phyloP scores from a whole-genome alignment of 2,329 filamentous ascomycete genomes.

The Exophiala oligosperma region DNA sequence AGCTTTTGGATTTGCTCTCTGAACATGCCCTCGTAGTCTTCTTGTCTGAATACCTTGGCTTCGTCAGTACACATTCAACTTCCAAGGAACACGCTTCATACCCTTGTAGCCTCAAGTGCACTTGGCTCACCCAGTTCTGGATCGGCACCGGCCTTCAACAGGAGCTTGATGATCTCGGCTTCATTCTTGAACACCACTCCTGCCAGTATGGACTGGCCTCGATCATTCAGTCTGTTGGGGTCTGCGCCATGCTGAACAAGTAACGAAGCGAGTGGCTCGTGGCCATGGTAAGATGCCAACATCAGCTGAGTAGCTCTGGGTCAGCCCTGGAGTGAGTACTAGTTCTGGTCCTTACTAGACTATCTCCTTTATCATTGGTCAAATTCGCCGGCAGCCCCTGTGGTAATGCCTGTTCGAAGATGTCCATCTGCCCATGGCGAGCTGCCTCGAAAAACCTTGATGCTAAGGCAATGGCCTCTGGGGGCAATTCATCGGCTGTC shows the following conservation, averaged over 20 bases:
- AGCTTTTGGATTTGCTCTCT: slow-evolving; percentile 26
- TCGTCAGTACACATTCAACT: background rate
- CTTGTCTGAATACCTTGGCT: slow-evolving; percentile 27
- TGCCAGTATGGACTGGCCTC: slow-evolving; percentile 67
- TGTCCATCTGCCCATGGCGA: slow-evolving; percentile 56
- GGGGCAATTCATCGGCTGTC: slow-evolving; percentile 47
- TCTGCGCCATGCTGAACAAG: slow-evolving; percentile 65
- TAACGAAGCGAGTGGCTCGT: slow-evolving; percentile 60
- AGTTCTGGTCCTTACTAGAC: slow-evolving; percentile 50
- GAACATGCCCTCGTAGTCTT: slow-evolving; percentile 26
- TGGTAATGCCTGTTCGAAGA: slow-evolving; percentile 63
- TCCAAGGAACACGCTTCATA: background rate
- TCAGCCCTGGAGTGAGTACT: background rate
- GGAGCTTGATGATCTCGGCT: slow-evolving; percentile 60
- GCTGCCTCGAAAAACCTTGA: slow-evolving; percentile 67
- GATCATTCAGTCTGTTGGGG: slow-evolving; percentile 66
- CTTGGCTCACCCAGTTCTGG: slow-evolving; percentile 28
- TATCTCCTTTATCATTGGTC: slow-evolving; percentile 73
- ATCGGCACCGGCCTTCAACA: slow-evolving; percentile 39
- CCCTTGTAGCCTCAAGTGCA: slow-evolving; percentile 27
- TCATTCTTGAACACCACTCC: slow-evolving; percentile 74
- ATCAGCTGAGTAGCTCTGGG: slow-evolving; percentile 54
- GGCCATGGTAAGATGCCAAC: slow-evolving; percentile 70
- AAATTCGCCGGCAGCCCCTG: slow-evolving; percentile 68
- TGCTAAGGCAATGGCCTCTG: slow-evolving; percentile 66